Conservation (phyloP, 768 basidiomycete genomes). For the Butyriboletus loyo region DNA sequence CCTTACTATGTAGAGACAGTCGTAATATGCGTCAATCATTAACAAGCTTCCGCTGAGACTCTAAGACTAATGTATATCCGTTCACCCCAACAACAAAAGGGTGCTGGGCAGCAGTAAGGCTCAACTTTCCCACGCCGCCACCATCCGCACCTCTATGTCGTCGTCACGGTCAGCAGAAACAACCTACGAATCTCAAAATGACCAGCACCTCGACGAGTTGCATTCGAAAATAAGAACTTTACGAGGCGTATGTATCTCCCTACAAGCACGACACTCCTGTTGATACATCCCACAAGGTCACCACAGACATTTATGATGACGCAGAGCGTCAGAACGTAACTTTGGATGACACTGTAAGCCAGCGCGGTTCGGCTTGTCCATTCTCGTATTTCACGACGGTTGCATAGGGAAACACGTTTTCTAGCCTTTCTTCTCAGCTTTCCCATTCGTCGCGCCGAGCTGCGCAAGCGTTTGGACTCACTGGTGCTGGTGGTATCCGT, state of each 20-base stretch:
- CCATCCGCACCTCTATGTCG: constrained; percentile 28
- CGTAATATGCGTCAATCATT: too few species aligned
- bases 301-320: constrained; percentile 82
- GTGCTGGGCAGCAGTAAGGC: too few species aligned
- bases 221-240: constrained; percentile 82
- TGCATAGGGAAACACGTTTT: constrained; percentile 61
- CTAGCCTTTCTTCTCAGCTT: constrained; percentile 59
- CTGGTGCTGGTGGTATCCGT: constrained; percentile 58
- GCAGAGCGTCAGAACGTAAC: constrained; percentile 79
- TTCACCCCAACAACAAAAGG: too few species aligned
- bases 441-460: constrained; percentile 67
- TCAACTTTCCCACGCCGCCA: constrained; percentile 20
- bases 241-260: constrained; percentile 46
- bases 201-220: constrained; percentile 77
- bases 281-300: constrained; percentile 50
- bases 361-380: not conserved
- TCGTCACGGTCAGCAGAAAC: constrained; percentile 51
- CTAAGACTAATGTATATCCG: too few species aligned
- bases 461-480: constrained; percentile 68
- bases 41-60: too few species aligned
- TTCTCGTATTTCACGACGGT: not conserved
- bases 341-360: constrained; percentile 70
- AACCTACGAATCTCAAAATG: constrained; percentile 83
- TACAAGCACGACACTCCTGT: not conserved
- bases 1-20: too few species aligned